Conservation (phyloP, 2,329 filamentous ascomycete species). For the Cylindrodendrum hubeiense region DNA sequence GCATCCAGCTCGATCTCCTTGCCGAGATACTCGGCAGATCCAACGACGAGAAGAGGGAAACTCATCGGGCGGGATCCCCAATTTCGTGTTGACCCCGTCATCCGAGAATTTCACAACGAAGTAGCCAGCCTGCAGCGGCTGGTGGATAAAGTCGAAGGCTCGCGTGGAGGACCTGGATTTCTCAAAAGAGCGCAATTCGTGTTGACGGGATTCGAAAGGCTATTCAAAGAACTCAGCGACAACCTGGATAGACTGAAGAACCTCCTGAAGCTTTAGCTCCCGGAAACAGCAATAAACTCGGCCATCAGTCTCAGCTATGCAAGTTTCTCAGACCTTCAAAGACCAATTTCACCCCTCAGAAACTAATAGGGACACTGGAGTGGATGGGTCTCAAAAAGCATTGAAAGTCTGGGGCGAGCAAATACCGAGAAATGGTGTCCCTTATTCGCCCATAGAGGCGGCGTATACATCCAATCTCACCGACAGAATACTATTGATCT, state of each 20-base stretch:
- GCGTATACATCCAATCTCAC: not conserved
- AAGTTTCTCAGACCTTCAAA: not conserved
- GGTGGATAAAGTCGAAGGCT: not conserved
- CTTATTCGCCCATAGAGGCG: not conserved
- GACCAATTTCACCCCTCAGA: not conserved
- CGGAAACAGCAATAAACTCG: not conserved
- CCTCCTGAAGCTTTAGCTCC: not conserved
- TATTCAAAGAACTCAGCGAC: not conserved
- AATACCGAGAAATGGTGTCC: not conserved
- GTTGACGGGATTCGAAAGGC: not conserved
- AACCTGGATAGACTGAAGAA: not conserved
- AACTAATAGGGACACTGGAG: not conserved
- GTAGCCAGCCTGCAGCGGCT: not conserved
- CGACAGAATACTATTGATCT: not conserved
- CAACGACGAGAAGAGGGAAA: not conserved
- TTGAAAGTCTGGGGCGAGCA: slow-evolving; percentile 2
- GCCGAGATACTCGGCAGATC: not conserved
- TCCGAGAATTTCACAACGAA: not conserved
- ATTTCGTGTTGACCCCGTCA: not conserved
- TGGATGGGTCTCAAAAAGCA: slow-evolving; percentile 4
- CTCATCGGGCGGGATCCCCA: not conserved
- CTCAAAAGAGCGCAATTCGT: slow-evolving; percentile 1
- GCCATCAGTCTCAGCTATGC: not conserved
- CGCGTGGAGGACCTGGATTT: not conserved
- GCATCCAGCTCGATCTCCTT: slow-evolving; percentile 8